These are phyloP conservation scores for Solanum dulcamara DNA, from an alignment of 257 asterid genomes.

Conservation along the genomic window DNA sequence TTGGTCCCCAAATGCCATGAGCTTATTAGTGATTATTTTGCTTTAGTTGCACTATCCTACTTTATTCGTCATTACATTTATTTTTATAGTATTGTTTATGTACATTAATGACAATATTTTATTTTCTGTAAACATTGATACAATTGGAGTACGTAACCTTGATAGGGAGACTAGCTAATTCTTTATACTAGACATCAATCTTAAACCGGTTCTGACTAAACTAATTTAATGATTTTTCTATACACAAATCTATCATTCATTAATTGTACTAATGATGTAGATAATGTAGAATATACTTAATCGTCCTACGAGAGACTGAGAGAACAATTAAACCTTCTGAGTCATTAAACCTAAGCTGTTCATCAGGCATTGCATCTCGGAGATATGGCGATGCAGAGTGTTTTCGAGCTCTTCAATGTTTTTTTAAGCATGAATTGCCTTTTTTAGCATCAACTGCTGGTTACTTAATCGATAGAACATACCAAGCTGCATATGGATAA, in stretches of 20 bases:
- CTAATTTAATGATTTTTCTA: neutral
- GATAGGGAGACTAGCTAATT: neutral
- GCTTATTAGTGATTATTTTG: neutral
- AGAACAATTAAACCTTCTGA: neutral
- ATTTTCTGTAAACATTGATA: neutral
- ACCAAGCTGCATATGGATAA: neutral
- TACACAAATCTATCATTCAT: neutral
- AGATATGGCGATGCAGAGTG: neutral
- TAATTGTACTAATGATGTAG: neutral
- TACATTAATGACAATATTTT: neutral
- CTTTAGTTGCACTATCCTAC: neutral
- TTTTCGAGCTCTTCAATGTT: neutral
- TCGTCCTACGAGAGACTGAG: neutral
- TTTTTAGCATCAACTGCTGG: neutral
- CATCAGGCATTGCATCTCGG: neutral
- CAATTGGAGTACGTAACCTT: neutral
- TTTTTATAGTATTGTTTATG: neutral
- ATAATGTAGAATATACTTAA: neutral
- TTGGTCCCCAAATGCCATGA: neutral
- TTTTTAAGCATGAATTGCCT: neutral
- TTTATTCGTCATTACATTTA: neutral
- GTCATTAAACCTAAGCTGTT: neutral
- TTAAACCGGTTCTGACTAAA: neutral
- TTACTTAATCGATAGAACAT: neutral
- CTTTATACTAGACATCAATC: neutral